Evolutionary conservation across 306 rosid species (phyloP).

Genomic region (Trifolium fragiferum): DNA sequence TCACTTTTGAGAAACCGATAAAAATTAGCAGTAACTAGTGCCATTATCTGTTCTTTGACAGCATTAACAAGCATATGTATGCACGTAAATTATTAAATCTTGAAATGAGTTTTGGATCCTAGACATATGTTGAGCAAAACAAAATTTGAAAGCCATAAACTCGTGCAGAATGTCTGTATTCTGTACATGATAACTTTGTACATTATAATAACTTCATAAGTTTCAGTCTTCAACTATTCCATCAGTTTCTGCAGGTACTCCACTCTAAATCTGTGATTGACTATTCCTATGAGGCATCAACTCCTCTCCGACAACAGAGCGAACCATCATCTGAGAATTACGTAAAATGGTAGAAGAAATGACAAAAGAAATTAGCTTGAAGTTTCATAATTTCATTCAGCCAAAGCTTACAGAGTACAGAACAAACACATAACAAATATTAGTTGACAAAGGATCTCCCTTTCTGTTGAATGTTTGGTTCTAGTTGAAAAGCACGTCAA

Average conservation of each 20-base stretch:
- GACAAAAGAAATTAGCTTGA: slow-evolving; percentile 8
- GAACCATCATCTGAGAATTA: slow-evolving; percentile 53
- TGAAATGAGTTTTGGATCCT: background rate
- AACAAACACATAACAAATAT: background rate
- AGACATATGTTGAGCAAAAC: background rate
- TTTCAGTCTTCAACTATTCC: slow-evolving; percentile 32
- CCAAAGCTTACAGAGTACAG: background rate
- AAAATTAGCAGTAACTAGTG: background rate
- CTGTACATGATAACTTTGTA: slow-evolving; percentile 12
- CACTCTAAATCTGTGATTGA: slow-evolving; percentile 10
- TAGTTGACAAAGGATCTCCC: background rate
- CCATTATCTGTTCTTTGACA: background rate
- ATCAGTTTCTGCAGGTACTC: slow-evolving; percentile 2
- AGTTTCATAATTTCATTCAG: slow-evolving; percentile 25
- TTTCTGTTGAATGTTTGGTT: slow-evolving; percentile 26
- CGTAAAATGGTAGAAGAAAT: slow-evolving; percentile 5
- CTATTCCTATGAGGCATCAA: slow-evolving; percentile 56
- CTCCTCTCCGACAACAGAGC: slow-evolving; percentile 51
- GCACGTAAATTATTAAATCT: background rate
- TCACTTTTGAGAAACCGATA: background rate
- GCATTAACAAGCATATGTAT: background rate
- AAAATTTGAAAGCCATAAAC: background rate
- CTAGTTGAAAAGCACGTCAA: slow-evolving; percentile 5
- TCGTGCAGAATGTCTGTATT: slow-evolving; percentile 7
- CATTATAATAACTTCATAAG: background rate